Percentiles rank a stretch among this genome's conserved stretches.
These are phyloP conservation scores for Plasmodium malariae DNA, from an alignment of 169 alveolate species.

Conservation along the genomic window DNA sequence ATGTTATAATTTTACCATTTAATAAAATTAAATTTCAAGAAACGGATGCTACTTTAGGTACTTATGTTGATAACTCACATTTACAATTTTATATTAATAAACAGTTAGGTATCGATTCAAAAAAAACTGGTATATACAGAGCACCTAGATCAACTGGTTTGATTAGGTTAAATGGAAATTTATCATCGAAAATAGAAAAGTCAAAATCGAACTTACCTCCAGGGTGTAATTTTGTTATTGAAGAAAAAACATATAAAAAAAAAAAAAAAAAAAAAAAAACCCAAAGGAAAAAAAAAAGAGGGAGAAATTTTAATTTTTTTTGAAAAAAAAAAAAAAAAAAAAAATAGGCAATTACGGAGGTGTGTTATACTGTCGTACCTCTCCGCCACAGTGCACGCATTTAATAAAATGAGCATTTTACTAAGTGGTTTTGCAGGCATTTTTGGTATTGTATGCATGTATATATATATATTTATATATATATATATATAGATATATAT, in stretches of 20 bases:
- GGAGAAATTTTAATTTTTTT: slow-evolving; percentile 12
- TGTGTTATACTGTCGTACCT: too few species aligned
- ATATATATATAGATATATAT: too few species aligned
- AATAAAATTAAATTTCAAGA: slow-evolving; percentile 25
- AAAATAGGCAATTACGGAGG: too few species aligned
- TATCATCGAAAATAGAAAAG: background rate
- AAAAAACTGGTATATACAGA: slow-evolving; percentile 78
- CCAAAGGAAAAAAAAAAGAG: slow-evolving; percentile 1
- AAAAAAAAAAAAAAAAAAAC: slow-evolving; percentile 33
- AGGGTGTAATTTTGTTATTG: slow-evolving; percentile 35
- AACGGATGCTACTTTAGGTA: slow-evolving; percentile 11
- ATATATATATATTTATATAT: too few species aligned
- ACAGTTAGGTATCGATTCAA: slow-evolving; percentile 61
- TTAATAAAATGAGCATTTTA: too few species aligned
- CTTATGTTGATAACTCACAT: background rate
- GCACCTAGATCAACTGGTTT: slow-evolving; percentile 83
- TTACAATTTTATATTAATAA: slow-evolving; percentile 43
- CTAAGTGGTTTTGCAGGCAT: too few species aligned
- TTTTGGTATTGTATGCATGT: too few species aligned
- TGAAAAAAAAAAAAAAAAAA: too few species aligned
- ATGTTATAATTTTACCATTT: slow-evolving; percentile 76
- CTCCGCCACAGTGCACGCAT: too few species aligned
- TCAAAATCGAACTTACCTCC: slow-evolving; percentile 15
- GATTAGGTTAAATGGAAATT: background rate
- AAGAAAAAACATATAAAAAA: slow-evolving; percentile 23